These are phyloP conservation scores for Microbotryum scabiosae DNA, from an alignment of 1,284 basidiomycete species.

Conservation along the genomic window DNA sequence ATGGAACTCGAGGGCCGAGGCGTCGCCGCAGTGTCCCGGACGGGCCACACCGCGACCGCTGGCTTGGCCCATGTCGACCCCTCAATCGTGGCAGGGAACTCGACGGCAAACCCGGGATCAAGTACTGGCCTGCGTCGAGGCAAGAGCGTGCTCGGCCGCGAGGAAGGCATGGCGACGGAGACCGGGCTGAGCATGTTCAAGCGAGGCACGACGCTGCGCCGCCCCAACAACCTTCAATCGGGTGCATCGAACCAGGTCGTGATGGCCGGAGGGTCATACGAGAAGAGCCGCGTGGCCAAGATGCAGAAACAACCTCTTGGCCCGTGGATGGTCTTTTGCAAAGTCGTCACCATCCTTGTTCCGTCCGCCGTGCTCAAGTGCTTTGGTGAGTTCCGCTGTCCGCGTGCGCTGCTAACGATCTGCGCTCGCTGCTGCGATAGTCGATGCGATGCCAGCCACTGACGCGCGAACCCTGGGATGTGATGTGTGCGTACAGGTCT, in stretches of 20 bases:
- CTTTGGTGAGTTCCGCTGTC: constrained; percentile 44
- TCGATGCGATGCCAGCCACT: not conserved
- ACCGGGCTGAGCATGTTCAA: constrained; percentile 81
- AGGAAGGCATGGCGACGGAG: constrained; percentile 62
- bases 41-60: constrained; percentile 57
- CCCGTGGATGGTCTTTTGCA: constrained; percentile 94
- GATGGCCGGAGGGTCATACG: constrained; percentile 24
- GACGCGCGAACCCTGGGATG: not conserved
- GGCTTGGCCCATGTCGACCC: constrained; percentile 16
- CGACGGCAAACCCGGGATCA: not conserved
- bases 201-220: constrained; percentile 60
- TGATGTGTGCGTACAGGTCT: constrained; percentile 57
- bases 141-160: constrained; percentile 73
- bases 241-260: constrained; percentile 42
- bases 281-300: constrained; percentile 25
- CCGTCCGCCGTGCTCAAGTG: constrained; percentile 50
- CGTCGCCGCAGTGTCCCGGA: constrained; percentile 57
- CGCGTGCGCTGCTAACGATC: not conserved
- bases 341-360: constrained; percentile 76
- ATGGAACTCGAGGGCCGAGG: constrained; percentile 58
- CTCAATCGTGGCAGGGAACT: constrained; percentile 8
- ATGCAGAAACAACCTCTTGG: constrained; percentile 61
- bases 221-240: constrained; percentile 50
- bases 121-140: constrained; percentile 57
- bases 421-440: not conserved